Evolutionary conservation across 192 early-diverging fungal species (phyloP).

Genomic region (Backusella liffmaniae): DNA sequence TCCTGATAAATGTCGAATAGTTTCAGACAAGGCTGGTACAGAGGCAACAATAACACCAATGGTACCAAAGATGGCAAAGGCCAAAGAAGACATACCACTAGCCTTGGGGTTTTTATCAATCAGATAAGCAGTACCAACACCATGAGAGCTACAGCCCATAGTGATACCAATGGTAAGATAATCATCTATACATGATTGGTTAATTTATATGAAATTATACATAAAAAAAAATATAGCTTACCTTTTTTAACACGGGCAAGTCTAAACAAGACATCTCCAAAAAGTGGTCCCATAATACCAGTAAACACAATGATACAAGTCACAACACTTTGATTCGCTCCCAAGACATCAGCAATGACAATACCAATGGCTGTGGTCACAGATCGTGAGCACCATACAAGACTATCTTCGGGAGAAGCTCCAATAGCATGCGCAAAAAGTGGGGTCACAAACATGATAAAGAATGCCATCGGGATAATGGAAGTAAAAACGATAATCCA

Average conservation of each 20-base stretch:
- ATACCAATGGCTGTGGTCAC: slow-evolving; percentile 33
- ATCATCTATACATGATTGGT: slow-evolving; percentile 16
- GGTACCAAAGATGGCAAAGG: slow-evolving; percentile 23
- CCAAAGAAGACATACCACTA: slow-evolving; percentile 17
- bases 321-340: slow-evolving; percentile 16
- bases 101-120: slow-evolving; percentile 9
- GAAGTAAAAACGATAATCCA: slow-evolving; percentile 7
- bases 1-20: not conserved
- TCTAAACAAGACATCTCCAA: not conserved
- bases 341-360: slow-evolving; percentile 11
- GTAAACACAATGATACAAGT: slow-evolving; percentile 24
- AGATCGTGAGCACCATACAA: slow-evolving; percentile 18
- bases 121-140: slow-evolving; percentile 19
- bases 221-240: not conserved
- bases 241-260: slow-evolving; percentile 4
- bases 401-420: not conserved
- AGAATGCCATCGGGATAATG: slow-evolving; percentile 8
- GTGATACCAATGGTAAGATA: slow-evolving; percentile 27
- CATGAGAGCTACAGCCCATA: slow-evolving; percentile 29
- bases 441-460: slow-evolving; percentile 21
- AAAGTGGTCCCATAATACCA: slow-evolving; percentile 20
- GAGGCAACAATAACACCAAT: slow-evolving; percentile 15
- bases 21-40: not conserved
- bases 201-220: not conserved
- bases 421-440: slow-evolving; percentile 19